A percentile compares a stretch with the other conserved stretches of the same genome.
These are phyloP conservation scores for Pyrrhoderma noxium DNA, from an alignment of 1,284 basidiomycete species.

Conservation along the genomic window DNA sequence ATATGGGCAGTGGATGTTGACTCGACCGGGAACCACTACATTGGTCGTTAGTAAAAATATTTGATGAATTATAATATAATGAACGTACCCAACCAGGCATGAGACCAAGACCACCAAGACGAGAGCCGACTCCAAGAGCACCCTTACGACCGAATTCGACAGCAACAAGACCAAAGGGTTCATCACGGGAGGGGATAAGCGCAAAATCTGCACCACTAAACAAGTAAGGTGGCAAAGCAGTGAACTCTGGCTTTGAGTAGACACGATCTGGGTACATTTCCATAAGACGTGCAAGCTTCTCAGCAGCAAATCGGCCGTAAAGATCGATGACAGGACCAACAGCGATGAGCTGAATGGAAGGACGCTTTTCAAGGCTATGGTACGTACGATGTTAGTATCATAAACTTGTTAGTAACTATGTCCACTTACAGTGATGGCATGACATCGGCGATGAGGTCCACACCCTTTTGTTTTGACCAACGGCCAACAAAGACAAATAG, in stretches of 20 bases:
- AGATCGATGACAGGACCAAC: conserved; percentile 92
- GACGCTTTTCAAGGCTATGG: conserved; percentile 71
- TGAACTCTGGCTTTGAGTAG: conserved; percentile 91
- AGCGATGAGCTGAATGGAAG: conserved; percentile 78
- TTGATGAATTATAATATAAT: not conserved
- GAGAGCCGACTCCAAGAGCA: conserved; percentile 87
- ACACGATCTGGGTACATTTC: conserved; percentile 91
- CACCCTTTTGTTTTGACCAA: conserved; percentile 96
- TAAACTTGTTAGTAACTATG: conserved; percentile 5
- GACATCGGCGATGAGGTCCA: conserved; percentile 90
- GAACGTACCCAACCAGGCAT: conserved; percentile 93
- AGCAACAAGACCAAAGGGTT: conserved; percentile 90
- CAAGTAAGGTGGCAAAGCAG: conserved; percentile 84
- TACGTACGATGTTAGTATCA: conserved; percentile 10
- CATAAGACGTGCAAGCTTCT: conserved; percentile 87
- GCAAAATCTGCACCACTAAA: conserved; percentile 94
- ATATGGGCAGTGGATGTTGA: conserved; percentile 86
- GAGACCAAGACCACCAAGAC: conserved; percentile 86
- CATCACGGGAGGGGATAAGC: conserved; percentile 88
- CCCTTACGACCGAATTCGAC: conserved; percentile 94
- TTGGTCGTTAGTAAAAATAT: not conserved
- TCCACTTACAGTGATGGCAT: conserved; percentile 73
- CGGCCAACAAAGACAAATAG: conserved; percentile 92
- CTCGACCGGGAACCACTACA: conserved; percentile 91
- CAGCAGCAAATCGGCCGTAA: conserved; percentile 89